Evolutionary conservation across 2,329 filamentous ascomycete species (phyloP).

Genomic region (Colletotrichum coccodes): DNA sequence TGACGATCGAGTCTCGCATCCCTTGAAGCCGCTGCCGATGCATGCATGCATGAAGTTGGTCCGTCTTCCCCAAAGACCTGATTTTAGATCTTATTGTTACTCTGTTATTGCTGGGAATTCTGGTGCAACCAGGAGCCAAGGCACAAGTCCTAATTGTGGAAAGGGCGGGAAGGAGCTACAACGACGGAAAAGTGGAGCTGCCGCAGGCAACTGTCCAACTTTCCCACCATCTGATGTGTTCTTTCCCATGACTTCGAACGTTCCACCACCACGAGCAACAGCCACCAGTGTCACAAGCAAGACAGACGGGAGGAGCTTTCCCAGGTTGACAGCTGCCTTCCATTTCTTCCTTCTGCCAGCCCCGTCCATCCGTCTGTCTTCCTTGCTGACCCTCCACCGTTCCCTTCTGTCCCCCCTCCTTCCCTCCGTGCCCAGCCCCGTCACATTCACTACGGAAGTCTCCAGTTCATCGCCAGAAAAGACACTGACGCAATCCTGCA

Average conservation of each 20-base stretch:
- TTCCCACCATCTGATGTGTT: neutral
- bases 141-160: conserved; percentile 19
- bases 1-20: conserved; percentile 14
- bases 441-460: conserved; percentile 8
- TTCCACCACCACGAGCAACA: neutral
- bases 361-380: neutral
- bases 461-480: conserved; percentile 21
- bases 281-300: neutral
- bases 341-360: neutral
- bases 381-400: neutral
- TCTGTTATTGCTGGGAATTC: conserved; percentile 18
- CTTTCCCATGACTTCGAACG: neutral
- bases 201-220: neutral
- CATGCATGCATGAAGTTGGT: conserved; percentile 7
- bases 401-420: neutral
- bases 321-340: neutral
- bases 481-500: conserved; percentile 30
- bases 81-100: conserved; percentile 19
- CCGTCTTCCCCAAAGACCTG: conserved; percentile 18
- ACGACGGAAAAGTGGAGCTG: neutral
- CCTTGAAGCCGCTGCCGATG: neutral
- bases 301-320: neutral
- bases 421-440: conserved; percentile 9
- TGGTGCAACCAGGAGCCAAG: conserved; percentile 14
- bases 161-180: conserved; percentile 25